These are phyloP conservation scores for Saturnispora kantuleensis DNA, from an alignment of 805 yeast species.

Conservation along the genomic window DNA sequence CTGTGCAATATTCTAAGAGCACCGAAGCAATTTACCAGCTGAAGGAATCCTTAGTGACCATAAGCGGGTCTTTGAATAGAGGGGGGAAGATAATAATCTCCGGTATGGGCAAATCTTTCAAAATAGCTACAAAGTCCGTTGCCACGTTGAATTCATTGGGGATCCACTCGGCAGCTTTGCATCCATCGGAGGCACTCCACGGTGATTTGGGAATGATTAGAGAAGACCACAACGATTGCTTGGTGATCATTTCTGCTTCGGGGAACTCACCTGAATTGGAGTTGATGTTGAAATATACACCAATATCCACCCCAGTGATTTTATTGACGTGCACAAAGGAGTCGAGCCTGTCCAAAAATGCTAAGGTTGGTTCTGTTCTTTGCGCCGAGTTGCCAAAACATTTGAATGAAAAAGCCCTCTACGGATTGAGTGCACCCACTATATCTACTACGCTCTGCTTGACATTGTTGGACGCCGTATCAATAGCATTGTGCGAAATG, in stretches of 20 bases:
- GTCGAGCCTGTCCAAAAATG: conserved; percentile 44
- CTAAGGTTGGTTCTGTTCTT: conserved; percentile 42
- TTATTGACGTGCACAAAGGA: conserved; percentile 52
- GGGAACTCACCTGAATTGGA: conserved; percentile 77
- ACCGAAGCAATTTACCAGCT: conserved; percentile 37
- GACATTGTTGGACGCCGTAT: conserved; percentile 68
- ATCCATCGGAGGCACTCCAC: conserved; percentile 83
- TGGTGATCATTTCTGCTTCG: conserved; percentile 65
- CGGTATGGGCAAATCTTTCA: conserved; percentile 80
- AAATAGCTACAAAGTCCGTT: conserved; percentile 66
- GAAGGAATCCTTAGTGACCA: conserved; percentile 32
- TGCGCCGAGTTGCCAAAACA: conserved; percentile 52
- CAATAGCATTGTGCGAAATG: conserved; percentile 63
- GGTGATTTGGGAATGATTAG: conserved; percentile 76
- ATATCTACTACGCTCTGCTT: conserved; percentile 70
- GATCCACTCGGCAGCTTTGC: conserved; percentile 55
- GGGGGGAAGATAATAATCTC: conserved; percentile 67
- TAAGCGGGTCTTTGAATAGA: conserved; percentile 33
- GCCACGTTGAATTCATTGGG: conserved; percentile 80
- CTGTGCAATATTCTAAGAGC: conserved; percentile 36
- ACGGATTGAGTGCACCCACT: conserved; percentile 84
- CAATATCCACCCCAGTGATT: conserved; percentile 42
- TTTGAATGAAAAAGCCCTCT: conserved; percentile 50
- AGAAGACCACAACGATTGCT: conserved; percentile 42
- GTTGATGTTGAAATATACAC: conserved; percentile 47